These are phyloP conservation scores for Arachis monticola DNA, from an alignment of 331 rosid genomes.

Conservation along the genomic window DNA sequence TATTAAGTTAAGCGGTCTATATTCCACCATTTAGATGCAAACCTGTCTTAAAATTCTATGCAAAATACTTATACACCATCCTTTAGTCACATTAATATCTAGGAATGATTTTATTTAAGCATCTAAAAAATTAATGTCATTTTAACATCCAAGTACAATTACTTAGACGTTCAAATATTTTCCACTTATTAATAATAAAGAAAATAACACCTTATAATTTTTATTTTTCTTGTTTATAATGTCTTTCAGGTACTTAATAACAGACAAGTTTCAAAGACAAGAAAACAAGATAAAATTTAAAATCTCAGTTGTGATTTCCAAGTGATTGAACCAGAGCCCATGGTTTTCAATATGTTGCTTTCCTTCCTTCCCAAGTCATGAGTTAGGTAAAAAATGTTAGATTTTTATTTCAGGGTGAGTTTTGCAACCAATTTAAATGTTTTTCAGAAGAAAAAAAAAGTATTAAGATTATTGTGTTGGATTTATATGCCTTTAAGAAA, in stretches of 20 bases:
- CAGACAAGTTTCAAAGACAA: not conserved
- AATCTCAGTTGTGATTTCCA: not conserved
- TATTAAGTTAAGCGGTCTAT: too few species aligned
- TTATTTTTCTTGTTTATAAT: not conserved
- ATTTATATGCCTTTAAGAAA: too few species aligned
- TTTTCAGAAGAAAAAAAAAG: not conserved
- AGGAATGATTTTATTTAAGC: too few species aligned
- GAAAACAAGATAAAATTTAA: not conserved
- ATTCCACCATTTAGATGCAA: too few species aligned
- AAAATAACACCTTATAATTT: not conserved
- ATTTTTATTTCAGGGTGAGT: not conserved
- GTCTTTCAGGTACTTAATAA: not conserved
- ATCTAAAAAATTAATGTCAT: too few species aligned
- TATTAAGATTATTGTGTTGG: too few species aligned
- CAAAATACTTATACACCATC: too few species aligned
- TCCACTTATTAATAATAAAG: not conserved
- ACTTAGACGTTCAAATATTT: too few species aligned
- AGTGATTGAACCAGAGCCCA: not conserved
- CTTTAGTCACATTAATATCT: too few species aligned
- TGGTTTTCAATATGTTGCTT: not conserved
- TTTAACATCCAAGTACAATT: too few species aligned
- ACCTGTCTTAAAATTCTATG: too few species aligned
- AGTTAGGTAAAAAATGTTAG: not conserved
- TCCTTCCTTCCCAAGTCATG: too few species aligned
- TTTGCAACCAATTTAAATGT: not conserved